phyloP scores from a whole-genome alignment of 2,329 filamentous ascomycete genomes.

The Venturia oleaginea region DNA sequence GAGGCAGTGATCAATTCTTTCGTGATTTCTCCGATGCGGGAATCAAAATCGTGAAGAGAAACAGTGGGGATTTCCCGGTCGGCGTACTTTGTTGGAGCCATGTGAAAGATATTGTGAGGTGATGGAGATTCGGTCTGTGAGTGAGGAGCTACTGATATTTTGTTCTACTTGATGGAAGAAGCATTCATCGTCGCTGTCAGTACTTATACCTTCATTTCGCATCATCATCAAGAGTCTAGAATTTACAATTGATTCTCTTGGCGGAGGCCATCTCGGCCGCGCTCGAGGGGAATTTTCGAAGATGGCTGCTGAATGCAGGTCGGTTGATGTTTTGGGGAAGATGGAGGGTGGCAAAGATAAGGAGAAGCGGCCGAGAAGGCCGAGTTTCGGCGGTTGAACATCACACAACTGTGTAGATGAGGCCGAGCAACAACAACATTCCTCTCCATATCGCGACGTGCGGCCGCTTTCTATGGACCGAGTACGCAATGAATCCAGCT shows the following conservation, averaged over 20 bases:
- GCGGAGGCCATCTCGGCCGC: background rate
- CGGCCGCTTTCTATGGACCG: background rate
- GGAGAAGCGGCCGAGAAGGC: background rate
- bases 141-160: background rate
- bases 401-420: background rate
- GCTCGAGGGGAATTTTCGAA: background rate
- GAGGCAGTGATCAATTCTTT: slow-evolving; percentile 43
- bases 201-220: background rate
- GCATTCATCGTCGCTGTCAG: background rate
- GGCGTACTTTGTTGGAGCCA: slow-evolving; percentile 13
- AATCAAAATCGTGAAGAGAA: slow-evolving; percentile 45
- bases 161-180: background rate
- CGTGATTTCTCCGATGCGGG: slow-evolving; percentile 46
- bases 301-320: background rate
- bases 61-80: slow-evolving; percentile 26
- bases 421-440: background rate
- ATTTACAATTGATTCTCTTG: background rate
- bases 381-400: background rate
- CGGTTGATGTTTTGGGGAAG: background rate
- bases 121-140: background rate
- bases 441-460: background rate
- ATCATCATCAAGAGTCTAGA: background rate
- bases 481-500: background rate
- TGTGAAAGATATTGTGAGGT: background rate
- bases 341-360: background rate